Conservation (phyloP, 768 basidiomycete genomes). For the Antrodiella citrinella region DNA sequence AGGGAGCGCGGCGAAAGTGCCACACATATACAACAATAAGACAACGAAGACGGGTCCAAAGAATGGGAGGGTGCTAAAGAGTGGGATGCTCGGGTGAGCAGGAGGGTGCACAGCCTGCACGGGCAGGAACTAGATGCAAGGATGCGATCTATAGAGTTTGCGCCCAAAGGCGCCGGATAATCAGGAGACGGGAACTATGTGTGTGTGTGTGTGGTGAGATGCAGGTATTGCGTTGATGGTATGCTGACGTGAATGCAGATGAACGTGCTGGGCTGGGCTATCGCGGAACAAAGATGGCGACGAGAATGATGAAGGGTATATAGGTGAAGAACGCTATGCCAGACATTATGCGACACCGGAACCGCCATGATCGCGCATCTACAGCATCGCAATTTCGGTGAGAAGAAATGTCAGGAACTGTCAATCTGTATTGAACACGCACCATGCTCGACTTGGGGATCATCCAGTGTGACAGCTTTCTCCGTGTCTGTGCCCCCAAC, state of each 20-base stretch:
- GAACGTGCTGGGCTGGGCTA: too few species aligned
- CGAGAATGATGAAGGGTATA: constrained; percentile 68
- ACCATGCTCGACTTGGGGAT: constrained; percentile 77
- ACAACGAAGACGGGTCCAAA: not conserved
- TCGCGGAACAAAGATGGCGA: constrained; percentile 50
- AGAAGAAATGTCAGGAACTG: constrained; percentile 6
- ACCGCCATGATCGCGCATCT: constrained; percentile 73
- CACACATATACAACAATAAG: not conserved
- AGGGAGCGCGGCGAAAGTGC: not conserved
- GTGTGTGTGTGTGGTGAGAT: not conserved
- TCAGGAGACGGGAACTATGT: not conserved
- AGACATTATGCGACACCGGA: constrained; percentile 68
- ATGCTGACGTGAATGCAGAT: constrained; percentile 5
- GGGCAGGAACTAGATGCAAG: too few species aligned
- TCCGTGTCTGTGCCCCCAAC: constrained; percentile 49
- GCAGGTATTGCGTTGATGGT: constrained; percentile 1
- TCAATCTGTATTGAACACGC: constrained; percentile 23
- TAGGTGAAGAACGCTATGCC: constrained; percentile 64
- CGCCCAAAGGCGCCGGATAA: not conserved
- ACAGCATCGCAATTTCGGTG: constrained; percentile 1
- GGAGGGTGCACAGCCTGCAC: not conserved
- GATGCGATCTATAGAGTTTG: not conserved
- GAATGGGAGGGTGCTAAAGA: not conserved
- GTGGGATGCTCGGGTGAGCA: not conserved
- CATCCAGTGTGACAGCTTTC: constrained; percentile 67